Evolutionary conservation across 2,329 filamentous ascomycete genomes (phyloP), one percentile per base, ranked within the genome.

Genomic region (Trichophyton mentagrophytes): DNA sequence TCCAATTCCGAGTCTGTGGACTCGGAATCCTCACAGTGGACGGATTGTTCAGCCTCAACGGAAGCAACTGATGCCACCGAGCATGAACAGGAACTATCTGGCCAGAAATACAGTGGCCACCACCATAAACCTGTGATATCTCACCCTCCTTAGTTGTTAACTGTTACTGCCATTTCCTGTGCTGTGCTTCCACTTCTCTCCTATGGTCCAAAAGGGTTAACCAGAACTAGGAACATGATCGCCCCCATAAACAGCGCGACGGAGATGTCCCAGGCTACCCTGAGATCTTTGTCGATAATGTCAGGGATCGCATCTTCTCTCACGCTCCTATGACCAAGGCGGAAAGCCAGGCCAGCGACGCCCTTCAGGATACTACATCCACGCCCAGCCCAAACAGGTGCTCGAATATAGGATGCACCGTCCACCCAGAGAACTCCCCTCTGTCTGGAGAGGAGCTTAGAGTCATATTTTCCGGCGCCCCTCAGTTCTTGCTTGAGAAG

Each of bases 401-500:
- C 7, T 55, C 38, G 3, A 57, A 59, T 55, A 22, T 56, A 33
- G 36, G 58, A 15, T 40, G 47, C 36, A 22, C 46, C 13, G 27
- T 59, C 17, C 61, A 62, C 55, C 61, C 56, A 8, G 51, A 59
- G 15, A n/a, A 62, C 15, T 9, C 51, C 2, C 42, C 63, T 17
- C 57, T 65, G 33, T 62, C 64, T 7, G 64, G 70, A 47, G 67
- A 71, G 38, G 75, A 77, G n/a, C 64, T 76, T 47, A 73, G 74
- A 60, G 66, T 68, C 20, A 66, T 77, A 7, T 72, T 77, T 49
- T 76, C 73, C 1, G 75, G 75, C 1, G 74, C 75, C 0, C 75
- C 75, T 3, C 75, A 76, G 62, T 77, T 77, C 62, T 66, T 76
- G 27, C 69, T 77, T n/a, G 75, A 77, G 61, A 73, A 70, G 55